Conservation (phyloP, 768 basidiomycete species). For the Auricularia auricula-judae region DNA sequence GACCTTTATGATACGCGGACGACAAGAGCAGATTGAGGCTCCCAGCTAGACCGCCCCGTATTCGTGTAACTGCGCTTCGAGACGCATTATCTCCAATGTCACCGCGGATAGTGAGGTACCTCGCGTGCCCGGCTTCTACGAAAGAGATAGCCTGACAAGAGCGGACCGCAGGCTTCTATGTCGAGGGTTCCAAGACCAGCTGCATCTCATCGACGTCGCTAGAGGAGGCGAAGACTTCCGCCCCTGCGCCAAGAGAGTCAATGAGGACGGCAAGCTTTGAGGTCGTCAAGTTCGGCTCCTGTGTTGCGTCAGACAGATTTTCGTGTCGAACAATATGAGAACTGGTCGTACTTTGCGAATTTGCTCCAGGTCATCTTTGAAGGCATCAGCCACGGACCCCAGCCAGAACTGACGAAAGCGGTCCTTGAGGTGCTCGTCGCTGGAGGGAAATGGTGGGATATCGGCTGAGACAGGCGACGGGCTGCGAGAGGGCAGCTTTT, state of each 20-base stretch:
- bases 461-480: conserved; percentile 20
- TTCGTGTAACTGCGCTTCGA: no score
- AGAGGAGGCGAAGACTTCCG: conserved; percentile 52
- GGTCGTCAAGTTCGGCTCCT: conserved; percentile 59
- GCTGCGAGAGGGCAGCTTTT: conserved; percentile 15
- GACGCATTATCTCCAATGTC: no score
- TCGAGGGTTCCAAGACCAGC: conserved; percentile 34
- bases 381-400: conserved; percentile 69
- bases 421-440: conserved; percentile 39
- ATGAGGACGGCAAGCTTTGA: conserved; percentile 65
- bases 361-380: conserved; percentile 73
- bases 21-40: no score
- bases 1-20: no score
- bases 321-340: conserved; percentile 17
- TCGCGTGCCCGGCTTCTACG: no score
- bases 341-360: conserved; percentile 54
- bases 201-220: conserved; percentile 57
- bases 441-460: conserved; percentile 44
- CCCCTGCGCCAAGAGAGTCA: conserved; percentile 71
- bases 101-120: no score
- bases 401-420: conserved; percentile 83
- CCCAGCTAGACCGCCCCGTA: no score
- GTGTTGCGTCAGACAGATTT: not conserved
- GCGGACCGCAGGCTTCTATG: no score
- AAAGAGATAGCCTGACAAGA: no score